Evolutionary conservation across 306 rosid species (phyloP).

Genomic region (Lathyrus aphaca): DNA sequence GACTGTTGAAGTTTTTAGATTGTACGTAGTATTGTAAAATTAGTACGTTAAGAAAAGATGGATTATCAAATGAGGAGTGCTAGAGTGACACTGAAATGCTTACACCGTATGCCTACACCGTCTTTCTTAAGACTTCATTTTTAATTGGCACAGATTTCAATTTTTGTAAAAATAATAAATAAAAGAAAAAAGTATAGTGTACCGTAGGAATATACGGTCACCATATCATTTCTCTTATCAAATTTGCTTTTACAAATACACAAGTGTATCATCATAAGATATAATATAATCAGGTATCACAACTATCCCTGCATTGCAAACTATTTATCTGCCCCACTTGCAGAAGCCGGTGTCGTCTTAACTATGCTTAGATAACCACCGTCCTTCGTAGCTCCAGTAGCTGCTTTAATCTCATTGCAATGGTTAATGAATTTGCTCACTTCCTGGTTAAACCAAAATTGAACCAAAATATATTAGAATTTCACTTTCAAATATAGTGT

Average conservation of each 20-base stretch:
- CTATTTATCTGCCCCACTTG: slow-evolving; percentile 48
- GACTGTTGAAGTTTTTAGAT: no score
- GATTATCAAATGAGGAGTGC: no score
- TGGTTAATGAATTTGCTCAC: slow-evolving; percentile 88
- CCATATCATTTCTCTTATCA: no score
- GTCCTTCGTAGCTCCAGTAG: slow-evolving; percentile 77
- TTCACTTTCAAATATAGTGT: slow-evolving; percentile 5
- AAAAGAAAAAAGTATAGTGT: no score
- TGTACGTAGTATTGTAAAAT: no score
- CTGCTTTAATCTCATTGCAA: slow-evolving; percentile 88
- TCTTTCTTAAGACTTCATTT: no score
- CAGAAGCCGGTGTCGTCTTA: slow-evolving; percentile 50
- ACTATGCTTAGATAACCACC: slow-evolving; percentile 83
- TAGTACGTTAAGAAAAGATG: no score
- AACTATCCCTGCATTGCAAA: slow-evolving; percentile 21
- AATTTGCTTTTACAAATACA: slow-evolving; percentile 28
- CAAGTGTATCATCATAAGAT: slow-evolving; percentile 28
- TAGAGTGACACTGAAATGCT: no score
- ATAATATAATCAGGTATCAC: slow-evolving; percentile 31
- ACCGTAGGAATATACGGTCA: no score
- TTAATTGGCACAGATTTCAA: no score
- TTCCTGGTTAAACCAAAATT: slow-evolving; percentile 56
- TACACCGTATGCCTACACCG: no score
- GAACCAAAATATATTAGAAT: background rate
- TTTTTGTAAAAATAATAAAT: no score